A percentile compares a stretch with the other conserved stretches of the same genome.
These are phyloP conservation scores for Vanderwaltozyma verrucispora DNA, from an alignment of 805 yeast species.

Conservation along the genomic window DNA sequence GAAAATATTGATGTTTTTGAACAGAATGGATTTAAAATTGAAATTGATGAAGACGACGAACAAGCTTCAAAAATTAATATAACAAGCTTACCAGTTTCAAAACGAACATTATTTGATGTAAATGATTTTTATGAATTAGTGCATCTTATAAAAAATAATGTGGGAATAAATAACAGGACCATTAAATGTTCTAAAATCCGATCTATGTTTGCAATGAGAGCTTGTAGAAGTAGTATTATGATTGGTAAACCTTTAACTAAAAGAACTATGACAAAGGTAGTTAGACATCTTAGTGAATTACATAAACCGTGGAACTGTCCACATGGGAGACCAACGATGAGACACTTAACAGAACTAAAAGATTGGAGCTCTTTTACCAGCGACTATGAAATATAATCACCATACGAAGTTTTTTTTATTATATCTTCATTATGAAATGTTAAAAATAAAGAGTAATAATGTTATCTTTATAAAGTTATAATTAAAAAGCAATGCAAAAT, in stretches of 20 bases:
- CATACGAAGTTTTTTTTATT: too few relatives aligned
- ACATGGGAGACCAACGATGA: constrained; percentile 95
- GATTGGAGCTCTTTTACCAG: constrained; percentile 35
- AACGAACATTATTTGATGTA: constrained; percentile 52
- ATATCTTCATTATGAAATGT: too few relatives aligned
- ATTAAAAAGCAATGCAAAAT: too few relatives aligned
- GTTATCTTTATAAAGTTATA: too few relatives aligned
- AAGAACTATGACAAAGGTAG: constrained; percentile 57
- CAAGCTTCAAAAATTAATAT: constrained; percentile 52
- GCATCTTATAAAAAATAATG: constrained; percentile 49
- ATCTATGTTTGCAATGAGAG: constrained; percentile 85
- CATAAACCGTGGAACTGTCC: constrained; percentile 97
- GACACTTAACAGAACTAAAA: constrained; percentile 65
- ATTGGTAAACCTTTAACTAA: constrained; percentile 62
- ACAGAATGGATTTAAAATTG: constrained; percentile 68
- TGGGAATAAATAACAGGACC: constrained; percentile 30
- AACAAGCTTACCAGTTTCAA: constrained; percentile 62
- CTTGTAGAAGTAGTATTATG: constrained; percentile 92
- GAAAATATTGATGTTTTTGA: constrained; percentile 49
- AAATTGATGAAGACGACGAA: constrained; percentile 36
- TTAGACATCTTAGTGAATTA: constrained; percentile 53
- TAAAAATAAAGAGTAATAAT: too few relatives aligned
- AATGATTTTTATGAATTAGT: constrained; percentile 68
- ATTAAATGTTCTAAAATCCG: constrained; percentile 66
- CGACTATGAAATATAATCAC: constrained; percentile 35